phyloP scores from a whole-genome alignment of 768 basidiomycete species.

The Leccinellum albellum region DNA sequence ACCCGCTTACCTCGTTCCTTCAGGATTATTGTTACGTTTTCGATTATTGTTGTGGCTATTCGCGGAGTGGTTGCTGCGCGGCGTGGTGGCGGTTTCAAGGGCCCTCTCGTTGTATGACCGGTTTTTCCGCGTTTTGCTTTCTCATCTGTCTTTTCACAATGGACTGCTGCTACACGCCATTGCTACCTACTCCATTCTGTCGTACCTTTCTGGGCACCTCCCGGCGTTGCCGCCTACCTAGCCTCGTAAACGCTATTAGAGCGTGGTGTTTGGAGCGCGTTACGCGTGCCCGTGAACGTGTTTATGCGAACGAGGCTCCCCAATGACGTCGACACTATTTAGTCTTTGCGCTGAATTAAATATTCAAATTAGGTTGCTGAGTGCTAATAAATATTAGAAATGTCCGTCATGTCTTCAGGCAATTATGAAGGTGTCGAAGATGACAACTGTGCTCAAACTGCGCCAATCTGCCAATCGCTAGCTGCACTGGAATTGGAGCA shows the following conservation, averaged over 20 bases:
- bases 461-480: background rate
- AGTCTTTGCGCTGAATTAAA: background rate
- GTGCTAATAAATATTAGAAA: no score
- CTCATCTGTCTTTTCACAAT: conserved; percentile 6
- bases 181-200: background rate
- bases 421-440: background rate
- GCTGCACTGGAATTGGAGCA: background rate
- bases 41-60: conserved; percentile 53
- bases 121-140: background rate
- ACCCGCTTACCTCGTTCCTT: background rate
- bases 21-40: conserved; percentile 65
- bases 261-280: background rate
- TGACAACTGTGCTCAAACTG: background rate
- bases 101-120: conserved; percentile 43
- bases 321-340: background rate
- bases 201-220: conserved; percentile 11
- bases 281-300: background rate
- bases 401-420: no score
- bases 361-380: background rate
- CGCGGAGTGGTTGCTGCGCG: conserved; percentile 57
- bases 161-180: background rate
- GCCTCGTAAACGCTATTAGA: conserved; percentile 6
- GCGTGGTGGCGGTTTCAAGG: conserved; percentile 65
- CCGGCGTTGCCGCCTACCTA: background rate
- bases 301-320: background rate